These are phyloP conservation scores for Coprinopsis marcescibilis DNA, from an alignment of 768 basidiomycete genomes.

Conservation along the genomic window DNA sequence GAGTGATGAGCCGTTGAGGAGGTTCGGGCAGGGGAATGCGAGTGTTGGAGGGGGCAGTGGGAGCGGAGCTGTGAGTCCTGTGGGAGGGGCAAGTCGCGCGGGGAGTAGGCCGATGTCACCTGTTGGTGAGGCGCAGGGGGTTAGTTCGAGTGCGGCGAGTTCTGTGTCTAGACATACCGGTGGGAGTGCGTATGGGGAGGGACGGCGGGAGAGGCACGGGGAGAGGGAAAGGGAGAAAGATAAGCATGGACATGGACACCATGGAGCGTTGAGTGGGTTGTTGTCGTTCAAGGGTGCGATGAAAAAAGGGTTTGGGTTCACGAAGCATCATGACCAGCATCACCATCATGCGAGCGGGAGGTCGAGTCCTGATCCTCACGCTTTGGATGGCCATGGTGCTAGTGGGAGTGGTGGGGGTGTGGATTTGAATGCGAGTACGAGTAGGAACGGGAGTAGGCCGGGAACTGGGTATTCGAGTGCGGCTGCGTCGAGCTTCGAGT, in stretches of 20 bases:
- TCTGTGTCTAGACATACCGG: background rate
- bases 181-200: no score
- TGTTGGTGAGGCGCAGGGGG: slow-evolving; percentile 4
- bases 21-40: slow-evolving; percentile 7
- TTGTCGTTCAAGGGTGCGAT: slow-evolving; percentile 12
- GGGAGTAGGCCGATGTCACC: slow-evolving; percentile 4
- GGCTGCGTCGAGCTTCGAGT: no score
- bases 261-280: slow-evolving; percentile 8
- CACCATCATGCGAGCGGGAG: background rate
- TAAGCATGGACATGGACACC: background rate
- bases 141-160: background rate
- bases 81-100: slow-evolving; percentile 13
- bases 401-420: background rate
- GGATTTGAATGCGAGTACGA: no score
- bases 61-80: slow-evolving; percentile 18
- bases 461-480: no score
- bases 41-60: slow-evolving; percentile 9
- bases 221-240: no score
- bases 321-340: slow-evolving; percentile 5
- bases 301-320: slow-evolving; percentile 10
- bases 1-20: slow-evolving; percentile 13
- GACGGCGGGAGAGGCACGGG: no score
- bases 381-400: no score
- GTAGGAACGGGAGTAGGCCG: no score
- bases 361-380: background rate